Evolutionary conservation across 208 protist species (phyloP).

Genomic region (Trichomonas vaginalis): DNA sequence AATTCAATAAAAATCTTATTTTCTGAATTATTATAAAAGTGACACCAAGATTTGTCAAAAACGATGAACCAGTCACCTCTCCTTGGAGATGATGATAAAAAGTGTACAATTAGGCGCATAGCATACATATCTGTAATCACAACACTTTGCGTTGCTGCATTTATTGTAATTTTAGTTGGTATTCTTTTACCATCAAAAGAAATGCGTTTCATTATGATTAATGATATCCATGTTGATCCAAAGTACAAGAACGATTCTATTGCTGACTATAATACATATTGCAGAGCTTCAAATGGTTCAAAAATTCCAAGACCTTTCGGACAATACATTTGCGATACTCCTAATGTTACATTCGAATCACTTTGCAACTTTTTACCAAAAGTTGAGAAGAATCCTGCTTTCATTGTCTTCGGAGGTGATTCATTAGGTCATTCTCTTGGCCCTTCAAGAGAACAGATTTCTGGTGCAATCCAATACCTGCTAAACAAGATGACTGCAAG

Average conservation of each 20-base stretch:
- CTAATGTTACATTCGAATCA: background rate
- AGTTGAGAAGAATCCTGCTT: background rate
- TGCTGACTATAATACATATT: background rate
- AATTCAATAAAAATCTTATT: too few species aligned
- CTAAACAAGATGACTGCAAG: background rate
- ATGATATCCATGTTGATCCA: background rate
- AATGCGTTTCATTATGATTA: background rate
- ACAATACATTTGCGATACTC: background rate
- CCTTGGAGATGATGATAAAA: too few species aligned
- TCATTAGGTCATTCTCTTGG: background rate
- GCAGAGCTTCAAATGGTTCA: background rate
- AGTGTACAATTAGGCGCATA: too few species aligned
- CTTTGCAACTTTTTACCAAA: background rate
- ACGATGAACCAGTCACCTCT: too few species aligned
- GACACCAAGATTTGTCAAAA: too few species aligned
- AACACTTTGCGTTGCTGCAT: too few species aligned
- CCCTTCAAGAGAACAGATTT: background rate
- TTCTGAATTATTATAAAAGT: too few species aligned
- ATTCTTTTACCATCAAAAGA: too few species aligned
- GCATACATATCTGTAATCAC: too few species aligned
- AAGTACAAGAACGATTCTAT: background rate
- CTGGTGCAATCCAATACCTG: background rate
- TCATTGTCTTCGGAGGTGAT: background rate
- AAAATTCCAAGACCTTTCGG: background rate
- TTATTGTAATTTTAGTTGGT: too few species aligned